Percentiles rank a stretch among this genome's conserved stretches.
phyloP scores from a whole-genome alignment of 2,329 filamentous ascomycete genomes.

The Claviceps sp. region DNA sequence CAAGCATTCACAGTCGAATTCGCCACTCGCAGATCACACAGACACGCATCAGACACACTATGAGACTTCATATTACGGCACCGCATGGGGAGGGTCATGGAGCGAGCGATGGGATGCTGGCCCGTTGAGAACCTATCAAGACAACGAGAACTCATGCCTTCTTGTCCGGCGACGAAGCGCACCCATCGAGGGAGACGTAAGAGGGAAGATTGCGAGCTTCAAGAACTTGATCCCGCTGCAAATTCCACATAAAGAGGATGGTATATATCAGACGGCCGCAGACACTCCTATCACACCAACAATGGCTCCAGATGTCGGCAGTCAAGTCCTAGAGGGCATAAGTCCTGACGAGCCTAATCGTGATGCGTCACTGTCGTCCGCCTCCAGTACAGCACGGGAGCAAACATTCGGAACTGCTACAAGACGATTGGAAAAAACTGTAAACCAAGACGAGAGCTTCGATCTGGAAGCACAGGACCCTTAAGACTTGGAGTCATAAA shows the following conservation, averaged over 20 bases:
- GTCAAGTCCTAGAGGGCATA: not conserved
- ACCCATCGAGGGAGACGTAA: constrained; percentile 14
- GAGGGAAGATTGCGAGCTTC: constrained; percentile 11
- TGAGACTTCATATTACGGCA: not conserved
- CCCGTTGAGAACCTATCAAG: constrained; percentile 6
- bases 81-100: constrained; percentile 10
- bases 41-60: too few species aligned
- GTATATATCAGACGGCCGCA: not conserved
- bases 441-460: constrained; percentile 2
- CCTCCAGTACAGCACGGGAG: constrained; percentile 11
- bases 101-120: constrained; percentile 7
- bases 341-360: not conserved
- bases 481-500: constrained; percentile 1
- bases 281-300: not conserved
- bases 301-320: not conserved
- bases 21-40: not conserved
- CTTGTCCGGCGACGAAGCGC: constrained; percentile 15
- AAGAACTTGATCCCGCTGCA: constrained; percentile 3
- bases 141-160: constrained; percentile 12
- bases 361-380: constrained; percentile 10
- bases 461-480: constrained; percentile 10
- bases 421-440: constrained; percentile 6
- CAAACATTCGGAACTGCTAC: constrained; percentile 8
- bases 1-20: constrained; percentile 6
- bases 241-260: not conserved